phyloP scores from a whole-genome alignment of 495 filamentous ascomycete genomes.

The Hypoxylon fuscum region DNA sequence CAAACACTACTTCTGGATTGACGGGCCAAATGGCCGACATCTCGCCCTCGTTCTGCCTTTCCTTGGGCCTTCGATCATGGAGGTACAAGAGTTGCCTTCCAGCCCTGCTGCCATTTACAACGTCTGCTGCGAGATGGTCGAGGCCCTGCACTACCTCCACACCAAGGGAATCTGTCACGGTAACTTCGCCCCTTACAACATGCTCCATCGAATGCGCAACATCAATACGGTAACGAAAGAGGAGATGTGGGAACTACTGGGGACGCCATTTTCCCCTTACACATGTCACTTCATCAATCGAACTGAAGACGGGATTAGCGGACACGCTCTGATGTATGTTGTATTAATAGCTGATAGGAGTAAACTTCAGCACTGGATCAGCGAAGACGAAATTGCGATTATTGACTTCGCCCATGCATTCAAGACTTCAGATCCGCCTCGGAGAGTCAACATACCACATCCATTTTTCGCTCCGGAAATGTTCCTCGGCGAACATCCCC shows the following conservation, averaged over 20 bases:
- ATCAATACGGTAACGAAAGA: constrained; percentile 24
- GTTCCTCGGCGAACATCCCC: constrained; percentile 8
- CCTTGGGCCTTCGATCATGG: constrained; percentile 36
- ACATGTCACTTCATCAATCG: no score
- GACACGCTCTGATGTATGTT: not conserved
- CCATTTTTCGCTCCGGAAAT: constrained; percentile 22
- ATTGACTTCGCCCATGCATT: constrained; percentile 37
- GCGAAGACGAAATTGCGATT: constrained; percentile 13
- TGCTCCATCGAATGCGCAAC: constrained; percentile 31
- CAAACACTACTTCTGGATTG: constrained; percentile 38
- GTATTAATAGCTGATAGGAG: not conserved
- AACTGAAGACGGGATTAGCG: not conserved
- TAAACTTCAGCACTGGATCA: not conserved
- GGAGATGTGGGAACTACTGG: constrained; percentile 3
- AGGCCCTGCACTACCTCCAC: constrained; percentile 42
- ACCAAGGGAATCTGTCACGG: constrained; percentile 42
- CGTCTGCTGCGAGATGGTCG: constrained; percentile 28
- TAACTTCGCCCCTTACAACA: constrained; percentile 41
- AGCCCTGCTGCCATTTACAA: not conserved
- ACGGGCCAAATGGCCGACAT: constrained; percentile 50
- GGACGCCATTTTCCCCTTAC: not conserved
- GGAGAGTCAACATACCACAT: constrained; percentile 1
- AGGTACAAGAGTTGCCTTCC: constrained; percentile 5
- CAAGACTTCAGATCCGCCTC: not conserved
- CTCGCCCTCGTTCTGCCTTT: constrained; percentile 44